Evolutionary conservation across 1,139 yeast genomes (phyloP).

Genomic region (Pichia sp.): DNA sequence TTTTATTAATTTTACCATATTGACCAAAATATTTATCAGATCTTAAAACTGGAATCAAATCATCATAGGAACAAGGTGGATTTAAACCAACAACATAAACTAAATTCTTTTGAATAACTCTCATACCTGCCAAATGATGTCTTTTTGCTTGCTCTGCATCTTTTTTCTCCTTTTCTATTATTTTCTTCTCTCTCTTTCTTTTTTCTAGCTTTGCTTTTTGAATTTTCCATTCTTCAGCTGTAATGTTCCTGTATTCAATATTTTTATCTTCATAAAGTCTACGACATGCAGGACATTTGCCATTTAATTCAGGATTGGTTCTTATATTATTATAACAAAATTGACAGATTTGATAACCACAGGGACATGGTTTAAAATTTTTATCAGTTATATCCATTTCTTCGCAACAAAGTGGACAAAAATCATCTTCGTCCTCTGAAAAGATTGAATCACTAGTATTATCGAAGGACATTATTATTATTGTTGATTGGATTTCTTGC

Average conservation of each 20-base stretch:
- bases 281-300: constrained; percentile 97
- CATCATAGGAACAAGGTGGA: constrained; percentile 87
- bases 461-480: constrained; percentile 32
- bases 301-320: constrained; percentile 90
- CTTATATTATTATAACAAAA: constrained; percentile 96
- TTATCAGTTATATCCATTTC: constrained; percentile 96
- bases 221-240: constrained; percentile 76
- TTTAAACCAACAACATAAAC: constrained; percentile 95
- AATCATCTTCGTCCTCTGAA: constrained; percentile 68
- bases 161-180: constrained; percentile 84
- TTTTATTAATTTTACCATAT: constrained; percentile 91
- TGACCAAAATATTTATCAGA: constrained; percentile 96
- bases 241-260: constrained; percentile 77
- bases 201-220: constrained; percentile 77
- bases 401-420: constrained; percentile 92
- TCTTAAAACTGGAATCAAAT: constrained; percentile 74
- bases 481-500: too few relatives aligned
- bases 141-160: constrained; percentile 85
- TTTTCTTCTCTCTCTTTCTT: constrained; percentile 80
- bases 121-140: constrained; percentile 92
- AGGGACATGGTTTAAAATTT: constrained; percentile 97
- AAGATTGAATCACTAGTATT: constrained; percentile 44
- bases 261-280: constrained; percentile 88
- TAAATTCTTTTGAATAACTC: constrained; percentile 94
- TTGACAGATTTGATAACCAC: constrained; percentile 98